phyloP scores from a whole-genome alignment of 495 filamentous ascomycete species.

The Podospora australis region DNA sequence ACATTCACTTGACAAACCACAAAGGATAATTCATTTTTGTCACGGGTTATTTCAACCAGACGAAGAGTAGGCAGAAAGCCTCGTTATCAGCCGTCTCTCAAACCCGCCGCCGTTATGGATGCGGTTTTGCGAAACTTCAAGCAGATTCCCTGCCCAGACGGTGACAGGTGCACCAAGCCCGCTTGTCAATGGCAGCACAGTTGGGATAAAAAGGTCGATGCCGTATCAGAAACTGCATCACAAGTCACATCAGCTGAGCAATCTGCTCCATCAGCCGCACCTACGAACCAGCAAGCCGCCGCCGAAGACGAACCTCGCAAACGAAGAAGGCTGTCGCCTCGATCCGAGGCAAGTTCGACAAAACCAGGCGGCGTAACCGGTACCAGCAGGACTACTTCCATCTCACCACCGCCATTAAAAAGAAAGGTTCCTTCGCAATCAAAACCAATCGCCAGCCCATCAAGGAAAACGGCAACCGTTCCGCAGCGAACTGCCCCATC shows the following conservation, averaged over 20 bases:
- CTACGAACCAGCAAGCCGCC: neutral
- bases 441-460: neutral
- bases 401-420: too few species aligned
- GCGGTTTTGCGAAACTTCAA: slow-evolving; percentile 58
- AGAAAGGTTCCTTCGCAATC: neutral
- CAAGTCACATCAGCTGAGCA: neutral
- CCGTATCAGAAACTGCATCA: neutral
- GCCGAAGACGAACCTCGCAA: slow-evolving; percentile 24
- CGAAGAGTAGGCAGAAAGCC: too few species aligned
- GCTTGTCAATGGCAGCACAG: slow-evolving; percentile 38
- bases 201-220: slow-evolving; percentile 22
- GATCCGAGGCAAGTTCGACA: slow-evolving; percentile 12
- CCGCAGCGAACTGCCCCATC: neutral
- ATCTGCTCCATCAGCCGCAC: neutral
- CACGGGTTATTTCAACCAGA: too few species aligned
- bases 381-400: neutral
- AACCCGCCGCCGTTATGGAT: slow-evolving; percentile 48
- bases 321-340: slow-evolving; percentile 22
- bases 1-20: too few species aligned
- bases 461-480: slow-evolving; percentile 1
- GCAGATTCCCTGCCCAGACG: slow-evolving; percentile 57
- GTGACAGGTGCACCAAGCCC: slow-evolving; percentile 37
- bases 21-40: too few species aligned
- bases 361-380: neutral
- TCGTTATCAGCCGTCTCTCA: neutral